Evolutionary conservation across 192 early-diverging fungal species (phyloP), one percentile per base, ranked within the genome.

Genomic region (Coemansia sp.): DNA sequence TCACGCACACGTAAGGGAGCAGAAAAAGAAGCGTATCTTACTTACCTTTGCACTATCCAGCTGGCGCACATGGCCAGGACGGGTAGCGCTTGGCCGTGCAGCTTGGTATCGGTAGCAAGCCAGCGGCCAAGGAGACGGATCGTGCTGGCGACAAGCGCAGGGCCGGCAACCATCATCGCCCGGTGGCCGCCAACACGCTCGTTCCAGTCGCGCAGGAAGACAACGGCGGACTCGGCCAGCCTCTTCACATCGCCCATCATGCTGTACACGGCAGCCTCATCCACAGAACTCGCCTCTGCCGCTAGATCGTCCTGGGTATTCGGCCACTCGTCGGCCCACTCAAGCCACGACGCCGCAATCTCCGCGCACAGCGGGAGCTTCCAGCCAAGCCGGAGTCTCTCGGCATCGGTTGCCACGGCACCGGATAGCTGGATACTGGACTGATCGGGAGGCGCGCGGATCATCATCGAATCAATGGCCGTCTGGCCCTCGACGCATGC

Each of bases 71-170:
- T 82, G 51, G 73, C n/a, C 36, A 81, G 57, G 8, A 82, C 40
- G 9, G 79, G 79, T 41, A 71, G 18, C 9, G 74, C 79, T 1
- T 41, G 26, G 22, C 57, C 52, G 65, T 82, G 79, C 9, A 82
- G 52, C 39, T 71, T 76, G 7, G 79, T 71, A 39, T 82, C 79
- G 8, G 79, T 82, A n/a, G 79, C 66, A 13, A 82, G 68, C 79
- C 79, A 82, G 56, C 43, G 59, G 4, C 62, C 65, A 19, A 82
- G 62, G 12, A 82, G 56, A 48, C 60, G 79, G 43, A 66, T 61
- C 6, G 37, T 32, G 65, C 74, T 65, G 2, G 72, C 54, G 9
- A 73, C 64, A 10, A 82, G 46, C 41, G 62, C 74, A 3, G 74
- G 65, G 3, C 46, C 42, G 12, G 39, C 49, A 2, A 47, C 58